phyloP scores from a whole-genome alignment of 371 early-diverging fungal genomes.

The Haplosporangium sp. region DNA sequence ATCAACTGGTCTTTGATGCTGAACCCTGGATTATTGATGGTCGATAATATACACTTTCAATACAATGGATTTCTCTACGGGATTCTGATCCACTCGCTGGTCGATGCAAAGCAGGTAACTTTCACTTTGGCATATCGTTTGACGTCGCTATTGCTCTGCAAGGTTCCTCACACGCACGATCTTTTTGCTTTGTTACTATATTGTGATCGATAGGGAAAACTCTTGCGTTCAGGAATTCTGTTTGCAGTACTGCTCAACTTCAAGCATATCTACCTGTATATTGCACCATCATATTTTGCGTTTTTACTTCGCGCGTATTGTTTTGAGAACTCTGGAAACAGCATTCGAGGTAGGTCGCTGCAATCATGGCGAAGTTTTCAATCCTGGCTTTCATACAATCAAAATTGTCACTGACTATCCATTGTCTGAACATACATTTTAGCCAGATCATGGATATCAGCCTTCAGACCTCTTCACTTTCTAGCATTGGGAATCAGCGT shows the following conservation, averaged over 20 bases:
- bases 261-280: constrained; percentile 96
- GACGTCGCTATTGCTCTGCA: neutral
- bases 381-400: neutral
- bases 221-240: constrained; percentile 76
- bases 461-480: constrained; percentile 57
- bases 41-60: constrained; percentile 96
- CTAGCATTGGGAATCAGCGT: constrained; percentile 75
- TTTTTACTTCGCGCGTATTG: constrained; percentile 90
- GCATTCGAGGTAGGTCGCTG: constrained; percentile 29
- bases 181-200: too few species aligned
- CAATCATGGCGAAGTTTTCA: neutral
- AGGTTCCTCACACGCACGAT: neutral
- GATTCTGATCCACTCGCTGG: constrained; percentile 84
- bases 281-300: constrained; percentile 95
- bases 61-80: constrained; percentile 97
- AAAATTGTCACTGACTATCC: neutral
- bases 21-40: constrained; percentile 88
- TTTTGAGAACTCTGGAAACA: constrained; percentile 57
- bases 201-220: constrained; percentile 59
- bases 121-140: too few species aligned
- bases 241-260: constrained; percentile 94
- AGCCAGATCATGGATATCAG: constrained; percentile 53
- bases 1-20: constrained; percentile 68
- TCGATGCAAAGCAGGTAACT: constrained; percentile 75
- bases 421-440: neutral